These are phyloP conservation scores for Bruguiera hainesii DNA, from an alignment of 441 rosid species.

Conservation along the genomic window DNA sequence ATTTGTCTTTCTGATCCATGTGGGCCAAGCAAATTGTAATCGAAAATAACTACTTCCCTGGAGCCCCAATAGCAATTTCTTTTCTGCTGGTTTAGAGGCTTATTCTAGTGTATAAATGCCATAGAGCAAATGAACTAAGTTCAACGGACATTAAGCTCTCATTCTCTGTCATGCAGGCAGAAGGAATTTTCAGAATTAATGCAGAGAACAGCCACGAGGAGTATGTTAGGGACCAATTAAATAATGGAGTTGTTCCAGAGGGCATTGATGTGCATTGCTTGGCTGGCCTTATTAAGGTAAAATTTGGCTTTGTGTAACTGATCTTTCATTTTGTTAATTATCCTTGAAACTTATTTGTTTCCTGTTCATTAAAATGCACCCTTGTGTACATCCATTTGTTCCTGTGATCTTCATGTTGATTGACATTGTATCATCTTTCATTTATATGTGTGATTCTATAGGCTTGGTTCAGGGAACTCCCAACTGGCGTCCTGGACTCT, in stretches of 20 bases:
- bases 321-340: not conserved
- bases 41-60: not conserved
- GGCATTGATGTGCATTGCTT: conserved; percentile 76
- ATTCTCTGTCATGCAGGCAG: conserved; percentile 46
- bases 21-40: not conserved
- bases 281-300: conserved; percentile 92
- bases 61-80: not conserved
- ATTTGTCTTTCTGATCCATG: not conserved
- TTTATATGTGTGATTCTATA: conserved; percentile 25
- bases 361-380: not conserved
- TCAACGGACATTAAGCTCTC: not conserved
- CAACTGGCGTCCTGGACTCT: conserved; percentile 72
- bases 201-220: conserved; percentile 88
- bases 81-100: not conserved
- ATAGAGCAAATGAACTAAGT: not conserved
- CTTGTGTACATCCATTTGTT: not conserved
- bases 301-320: not conserved
- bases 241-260: conserved; percentile 61
- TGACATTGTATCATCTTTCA: conserved; percentile 6
- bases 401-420: not conserved
- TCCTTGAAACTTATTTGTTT: not conserved
- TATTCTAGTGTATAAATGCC: not conserved
- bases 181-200: conserved; percentile 84
- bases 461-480: conserved; percentile 98
- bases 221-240: conserved; percentile 74